Percentiles rank a stretch among this genome's conserved stretches.
phyloP scores from a whole-genome alignment of 441 rosid genomes.

The Erodium trifolium region DNA sequence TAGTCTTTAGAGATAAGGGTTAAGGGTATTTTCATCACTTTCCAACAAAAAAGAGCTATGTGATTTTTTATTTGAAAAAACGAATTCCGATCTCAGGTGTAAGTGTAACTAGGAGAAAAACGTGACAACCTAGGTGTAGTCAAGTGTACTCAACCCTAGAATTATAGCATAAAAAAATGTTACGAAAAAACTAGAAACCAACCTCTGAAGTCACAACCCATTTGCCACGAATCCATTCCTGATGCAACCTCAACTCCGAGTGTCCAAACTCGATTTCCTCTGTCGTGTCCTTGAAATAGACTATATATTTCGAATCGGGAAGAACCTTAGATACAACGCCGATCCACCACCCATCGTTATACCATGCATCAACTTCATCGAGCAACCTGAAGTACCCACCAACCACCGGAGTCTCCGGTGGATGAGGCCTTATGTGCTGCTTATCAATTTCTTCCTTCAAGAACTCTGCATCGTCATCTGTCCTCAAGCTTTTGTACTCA shows the following conservation, averaged over 20 bases:
- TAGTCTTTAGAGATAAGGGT: too few relatives aligned
- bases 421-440: constrained; percentile 57
- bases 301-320: constrained; percentile 34
- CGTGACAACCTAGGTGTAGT: too few relatives aligned
- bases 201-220: constrained; percentile 53
- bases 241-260: constrained; percentile 57
- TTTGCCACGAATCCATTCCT: constrained; percentile 63
- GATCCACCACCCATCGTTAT: constrained; percentile 88
- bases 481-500: constrained; percentile 54
- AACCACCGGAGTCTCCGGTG: constrained; percentile 32
- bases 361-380: constrained; percentile 69
- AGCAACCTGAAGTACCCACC: constrained; percentile 31
- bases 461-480: constrained; percentile 62
- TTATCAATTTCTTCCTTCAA: constrained; percentile 49
- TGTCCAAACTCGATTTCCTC: constrained; percentile 48
- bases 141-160: not conserved
- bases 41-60: too few relatives aligned
- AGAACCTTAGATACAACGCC: constrained; percentile 55
- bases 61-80: too few relatives aligned
- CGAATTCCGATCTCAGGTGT: too few relatives aligned
- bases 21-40: too few relatives aligned
- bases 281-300: constrained; percentile 39
- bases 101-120: too few relatives aligned
- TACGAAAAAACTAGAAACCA: not conserved
- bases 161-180: not conserved